Evolutionary conservation across 2,329 filamentous ascomycete genomes (phyloP).

Genomic region (Herpotrichia juniperi): DNA sequence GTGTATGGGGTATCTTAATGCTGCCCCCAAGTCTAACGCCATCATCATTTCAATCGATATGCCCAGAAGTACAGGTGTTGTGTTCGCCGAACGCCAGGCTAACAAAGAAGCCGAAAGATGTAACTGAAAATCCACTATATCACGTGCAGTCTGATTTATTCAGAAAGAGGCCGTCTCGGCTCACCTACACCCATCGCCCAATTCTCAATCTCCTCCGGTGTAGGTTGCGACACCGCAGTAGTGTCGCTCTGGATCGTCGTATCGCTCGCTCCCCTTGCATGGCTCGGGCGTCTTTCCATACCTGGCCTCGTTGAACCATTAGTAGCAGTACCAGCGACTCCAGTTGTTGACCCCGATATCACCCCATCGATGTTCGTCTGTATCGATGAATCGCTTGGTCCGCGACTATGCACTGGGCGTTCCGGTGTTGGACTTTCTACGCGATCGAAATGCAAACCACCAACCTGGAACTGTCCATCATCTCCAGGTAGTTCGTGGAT

Average conservation of each 20-base stretch:
- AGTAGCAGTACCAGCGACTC: neutral
- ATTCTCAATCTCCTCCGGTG: conserved; percentile 36
- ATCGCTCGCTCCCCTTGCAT: conserved; percentile 38
- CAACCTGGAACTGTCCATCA: conserved; percentile 24
- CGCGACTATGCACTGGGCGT: conserved; percentile 25
- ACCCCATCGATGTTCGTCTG: conserved; percentile 37
- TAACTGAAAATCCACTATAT: too few relatives aligned
- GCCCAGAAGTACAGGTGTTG: neutral
- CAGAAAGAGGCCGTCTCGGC: conserved; percentile 21
- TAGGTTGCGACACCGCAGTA: conserved; percentile 42
- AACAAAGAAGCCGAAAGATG: neutral
- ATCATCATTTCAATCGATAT: neutral
- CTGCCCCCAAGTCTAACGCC: neutral
- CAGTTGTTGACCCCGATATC: conserved; percentile 10
- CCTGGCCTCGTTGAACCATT: neutral
- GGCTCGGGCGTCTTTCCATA: conserved; percentile 33
- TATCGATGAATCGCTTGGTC: conserved; percentile 32
- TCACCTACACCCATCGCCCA: conserved; percentile 25
- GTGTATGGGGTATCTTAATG: conserved; percentile 6
- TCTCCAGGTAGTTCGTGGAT: conserved; percentile 41
- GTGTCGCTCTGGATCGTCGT: conserved; percentile 38
- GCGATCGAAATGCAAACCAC: conserved; percentile 20
- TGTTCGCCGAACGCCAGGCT: neutral
- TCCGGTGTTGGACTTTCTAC: conserved; percentile 13
- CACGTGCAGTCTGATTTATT: too few relatives aligned